phyloP scores from a whole-genome alignment of 176 grass and related monocot genomes.

The Ananas comosus region DNA sequence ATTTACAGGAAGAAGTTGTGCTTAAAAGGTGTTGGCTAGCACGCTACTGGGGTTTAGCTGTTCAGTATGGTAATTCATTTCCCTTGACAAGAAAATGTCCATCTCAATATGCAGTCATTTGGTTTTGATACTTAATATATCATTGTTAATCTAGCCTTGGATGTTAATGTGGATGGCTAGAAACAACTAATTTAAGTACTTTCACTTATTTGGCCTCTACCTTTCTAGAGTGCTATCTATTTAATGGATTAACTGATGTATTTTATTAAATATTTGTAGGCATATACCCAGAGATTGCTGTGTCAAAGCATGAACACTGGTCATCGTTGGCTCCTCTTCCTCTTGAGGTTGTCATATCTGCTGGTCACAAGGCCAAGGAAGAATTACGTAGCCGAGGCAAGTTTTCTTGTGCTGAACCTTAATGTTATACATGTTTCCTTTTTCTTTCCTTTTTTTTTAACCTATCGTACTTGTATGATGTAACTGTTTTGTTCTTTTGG shows the following conservation, averaged over 20 bases:
- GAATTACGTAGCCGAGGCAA: constrained; percentile 61
- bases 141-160: not conserved
- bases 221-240: not conserved
- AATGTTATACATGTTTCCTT: constrained; percentile 3
- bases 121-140: not conserved
- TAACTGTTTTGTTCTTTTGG: constrained; percentile 17
- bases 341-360: constrained; percentile 87
- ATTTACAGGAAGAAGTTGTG: constrained; percentile 89
- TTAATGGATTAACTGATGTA: constrained; percentile 16
- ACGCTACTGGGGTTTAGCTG: constrained; percentile 96
- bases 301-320: constrained; percentile 93
- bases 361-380: constrained; percentile 96
- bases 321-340: constrained; percentile 97
- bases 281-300: constrained; percentile 90
- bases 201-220: not conserved
- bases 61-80: constrained; percentile 66
- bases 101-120: not conserved
- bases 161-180: not conserved
- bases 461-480: constrained; percentile 4
- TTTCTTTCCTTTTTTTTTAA: not conserved
- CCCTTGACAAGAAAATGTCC: not conserved
- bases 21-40: constrained; percentile 99
- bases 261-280: constrained; percentile 44
- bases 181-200: not conserved
- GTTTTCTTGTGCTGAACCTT: constrained; percentile 7